phyloP scores from a whole-genome alignment of 106 monocot species.

The Xerophyta viscosa region DNA sequence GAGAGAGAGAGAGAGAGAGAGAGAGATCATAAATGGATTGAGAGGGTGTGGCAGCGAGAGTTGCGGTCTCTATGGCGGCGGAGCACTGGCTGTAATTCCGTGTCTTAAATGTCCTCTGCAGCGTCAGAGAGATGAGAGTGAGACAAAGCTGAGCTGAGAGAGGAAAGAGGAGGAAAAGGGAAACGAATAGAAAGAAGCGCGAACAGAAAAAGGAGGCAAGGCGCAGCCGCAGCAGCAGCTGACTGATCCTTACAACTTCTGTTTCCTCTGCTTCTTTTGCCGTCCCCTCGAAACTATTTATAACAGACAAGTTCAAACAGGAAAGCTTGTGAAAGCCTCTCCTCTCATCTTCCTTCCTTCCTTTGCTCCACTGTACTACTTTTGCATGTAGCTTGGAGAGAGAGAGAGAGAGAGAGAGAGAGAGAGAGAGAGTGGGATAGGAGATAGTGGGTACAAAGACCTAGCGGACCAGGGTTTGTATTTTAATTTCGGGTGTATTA shows the following conservation, averaged over 20 bases:
- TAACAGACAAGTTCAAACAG: no score
- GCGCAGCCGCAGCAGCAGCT: neutral
- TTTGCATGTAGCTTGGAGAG: no score
- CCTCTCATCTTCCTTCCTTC: no score
- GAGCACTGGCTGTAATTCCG: conserved; percentile 32
- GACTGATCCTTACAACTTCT: neutral
- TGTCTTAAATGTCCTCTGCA: conserved; percentile 22
- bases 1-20: conserved; percentile 8
- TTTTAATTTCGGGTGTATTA: neutral
- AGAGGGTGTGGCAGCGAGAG: conserved; percentile 14
- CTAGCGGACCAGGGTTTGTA: neutral
- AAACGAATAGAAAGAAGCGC: no score
- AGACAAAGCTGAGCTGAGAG: neutral
- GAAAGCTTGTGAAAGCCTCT: no score
- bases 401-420: neutral
- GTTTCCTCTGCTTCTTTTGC: neutral
- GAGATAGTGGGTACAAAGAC: neutral
- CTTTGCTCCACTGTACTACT: no score
- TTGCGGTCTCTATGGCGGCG: conserved; percentile 42
- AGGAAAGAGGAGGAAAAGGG: neutral
- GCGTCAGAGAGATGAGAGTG: neutral
- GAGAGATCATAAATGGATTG: conserved; percentile 29
- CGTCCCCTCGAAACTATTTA: no score
- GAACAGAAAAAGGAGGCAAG: neutral
- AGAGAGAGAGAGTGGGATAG: neutral